These are phyloP conservation scores for Barnettozyma wickerhamii DNA, from an alignment of 805 yeast species.

Conservation along the genomic window DNA sequence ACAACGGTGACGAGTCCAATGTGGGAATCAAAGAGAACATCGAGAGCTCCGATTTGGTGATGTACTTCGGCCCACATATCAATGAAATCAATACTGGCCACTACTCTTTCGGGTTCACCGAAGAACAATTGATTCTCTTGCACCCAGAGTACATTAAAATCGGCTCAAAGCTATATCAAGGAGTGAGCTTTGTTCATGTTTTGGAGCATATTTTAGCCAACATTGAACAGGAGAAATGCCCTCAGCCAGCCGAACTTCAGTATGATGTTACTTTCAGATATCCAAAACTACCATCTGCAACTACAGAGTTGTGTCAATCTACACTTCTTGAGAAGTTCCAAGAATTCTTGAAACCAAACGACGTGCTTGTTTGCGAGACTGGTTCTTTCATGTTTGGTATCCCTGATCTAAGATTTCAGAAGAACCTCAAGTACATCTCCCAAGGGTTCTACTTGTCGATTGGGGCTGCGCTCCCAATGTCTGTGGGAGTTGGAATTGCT, in stretches of 20 bases:
- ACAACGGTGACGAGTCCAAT: constrained; percentile 56
- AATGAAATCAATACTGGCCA: constrained; percentile 72
- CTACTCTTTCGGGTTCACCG: constrained; percentile 44
- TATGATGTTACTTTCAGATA: constrained; percentile 21
- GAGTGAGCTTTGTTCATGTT: constrained; percentile 47
- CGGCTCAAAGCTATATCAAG: constrained; percentile 35
- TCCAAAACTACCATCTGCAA: constrained; percentile 21
- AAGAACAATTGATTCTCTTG: constrained; percentile 41
- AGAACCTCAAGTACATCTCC: constrained; percentile 45
- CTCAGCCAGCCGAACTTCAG: constrained; percentile 11
- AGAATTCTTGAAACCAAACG: constrained; percentile 51
- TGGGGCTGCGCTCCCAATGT: constrained; percentile 84
- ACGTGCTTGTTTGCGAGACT: constrained; percentile 74
- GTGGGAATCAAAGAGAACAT: constrained; percentile 44
- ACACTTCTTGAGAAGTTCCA: constrained; percentile 38
- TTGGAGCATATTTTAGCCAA: constrained; percentile 37
- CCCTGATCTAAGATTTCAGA: constrained; percentile 62
- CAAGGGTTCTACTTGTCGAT: constrained; percentile 82
- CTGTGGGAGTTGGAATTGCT: constrained; percentile 79
- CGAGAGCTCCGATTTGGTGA: constrained; percentile 57
- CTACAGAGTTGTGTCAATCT: constrained; percentile 42
- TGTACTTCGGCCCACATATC: constrained; percentile 64
- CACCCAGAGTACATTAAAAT: constrained; percentile 52
- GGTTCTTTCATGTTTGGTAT: constrained; percentile 79
- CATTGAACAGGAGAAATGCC: constrained; percentile 30